Evolutionary conservation across 345 rosid species (phyloP), one percentile per base, ranked within the genome.

Genomic region (Noccaea bulbosa): DNA sequence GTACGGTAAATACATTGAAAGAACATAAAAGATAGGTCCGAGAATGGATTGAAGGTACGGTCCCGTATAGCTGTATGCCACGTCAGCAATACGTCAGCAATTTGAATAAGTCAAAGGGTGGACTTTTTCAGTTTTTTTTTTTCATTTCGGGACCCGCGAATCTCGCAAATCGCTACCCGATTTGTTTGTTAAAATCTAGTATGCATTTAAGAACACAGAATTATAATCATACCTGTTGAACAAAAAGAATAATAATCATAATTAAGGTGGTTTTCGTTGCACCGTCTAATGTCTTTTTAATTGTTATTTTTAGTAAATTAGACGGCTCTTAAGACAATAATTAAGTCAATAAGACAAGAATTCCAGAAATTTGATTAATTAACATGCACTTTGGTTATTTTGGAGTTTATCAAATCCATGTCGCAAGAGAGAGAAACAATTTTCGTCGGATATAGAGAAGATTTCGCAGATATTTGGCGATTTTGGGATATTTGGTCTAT

Each of bases 51-150:
- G 53, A 71, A 71, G 39, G 70, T 72, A 72, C 70, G 70, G 76
- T 15, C 33, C 70, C 63, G 56, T 62, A 34, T 35, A 72, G 63
- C 64, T 63, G 76, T 62, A 54, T 8, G 47, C 55, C 76, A 72
- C 22, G 76, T 72, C 76, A 39, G 34, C n/a, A 45, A 53, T n/a
- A 72, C 22, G 76, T 72, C 76, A 39, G 34, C n/a, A 45, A 53
- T n/a, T 35, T 35, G 70, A 62, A 63, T 15, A n/a, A 62, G 63
- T 72, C 76, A 6, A 34, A 71, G 32, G 62, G 70, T 53, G 2
- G 76, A 72, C 76, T 63, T 70, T 24, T 7, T 11, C 24, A 41
- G 1, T 1, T 48, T 49, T 22, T 22, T n/a, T n/a, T 11, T 38
- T 20, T 52, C 30, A 38, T 66, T 59, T 48, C 43, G 11, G 7